Evolutionary conservation across 2,329 filamentous ascomycete species (phyloP), one percentile per base, ranked within the genome.

Genomic region (Claviceps sp.): DNA sequence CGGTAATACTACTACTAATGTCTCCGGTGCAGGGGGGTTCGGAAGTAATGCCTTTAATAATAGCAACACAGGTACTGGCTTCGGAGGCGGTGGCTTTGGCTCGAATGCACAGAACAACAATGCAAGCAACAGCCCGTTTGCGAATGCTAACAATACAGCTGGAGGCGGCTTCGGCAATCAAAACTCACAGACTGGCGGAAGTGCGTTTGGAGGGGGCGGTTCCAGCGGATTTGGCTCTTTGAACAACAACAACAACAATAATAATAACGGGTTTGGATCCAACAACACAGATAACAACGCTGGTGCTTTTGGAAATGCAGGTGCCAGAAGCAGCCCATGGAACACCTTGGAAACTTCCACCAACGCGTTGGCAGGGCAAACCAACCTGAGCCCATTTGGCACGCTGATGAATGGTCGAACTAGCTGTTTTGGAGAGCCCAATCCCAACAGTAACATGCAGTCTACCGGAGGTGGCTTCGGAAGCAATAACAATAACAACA

Each of bases 281-380:
- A 45, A 52, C 23, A 60, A 57, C 37, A 64, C 59, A 36, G 63
- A 52, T 52, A 64, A 60, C 46, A 60, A 55, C 45, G 49, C 57
- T 26, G 55, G 60, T n/a, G 66, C 76, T 2, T 75, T 79, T 49
- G 74, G 71, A 20, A 64, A 60, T 20, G 67, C 70, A 53, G 56
- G 56, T 42, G 67, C 64, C 52, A 69, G 69, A 54, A 64, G 60
- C 8, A 61, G 60, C 16, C 60, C 58, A 38, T 65, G 69, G 0
- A 71, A 71, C 54, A 68, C 64, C 49, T 72, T 73, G 39, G 69
- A 69, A 29, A 76, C 71, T 54, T 67, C 73, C 8, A 61, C 56
- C 42, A 66, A 56, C 49, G 16, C 52, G 22, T 62, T 55, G 39
- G 55, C 58, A 34, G 52, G 53, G 53, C 22, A 56, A 55, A n/a